phyloP scores from a whole-genome alignment of 2,329 filamentous ascomycete species.

The Colletotrichum spaethianum region DNA sequence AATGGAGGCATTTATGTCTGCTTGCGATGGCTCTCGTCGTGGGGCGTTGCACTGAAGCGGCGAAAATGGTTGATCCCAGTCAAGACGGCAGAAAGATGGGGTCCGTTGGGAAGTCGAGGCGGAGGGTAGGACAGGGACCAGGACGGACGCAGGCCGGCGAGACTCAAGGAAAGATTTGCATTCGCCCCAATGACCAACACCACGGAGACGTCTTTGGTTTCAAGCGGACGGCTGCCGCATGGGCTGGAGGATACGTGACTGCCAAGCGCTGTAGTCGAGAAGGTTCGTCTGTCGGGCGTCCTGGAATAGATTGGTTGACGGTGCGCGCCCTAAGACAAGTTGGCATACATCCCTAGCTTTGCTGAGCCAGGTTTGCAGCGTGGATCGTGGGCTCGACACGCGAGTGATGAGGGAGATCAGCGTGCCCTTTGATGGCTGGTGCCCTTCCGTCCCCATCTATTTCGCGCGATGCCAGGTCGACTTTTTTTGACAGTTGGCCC shows the following conservation, averaged over 20 bases:
- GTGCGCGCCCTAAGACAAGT: slow-evolving; percentile 24
- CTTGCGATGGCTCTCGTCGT: slow-evolving; percentile 39
- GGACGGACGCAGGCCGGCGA: slow-evolving; percentile 38
- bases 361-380: slow-evolving; percentile 12
- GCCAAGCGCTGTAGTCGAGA: slow-evolving; percentile 39
- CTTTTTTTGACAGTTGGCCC: slow-evolving; percentile 39
- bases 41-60: slow-evolving; percentile 32
- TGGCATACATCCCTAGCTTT: slow-evolving; percentile 32
- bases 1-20: slow-evolving; percentile 45
- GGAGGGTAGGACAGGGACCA: slow-evolving; percentile 41
- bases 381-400: slow-evolving; percentile 22
- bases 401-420: slow-evolving; percentile 35
- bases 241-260: slow-evolving; percentile 41
- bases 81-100: slow-evolving; percentile 33
- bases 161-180: slow-evolving; percentile 41
- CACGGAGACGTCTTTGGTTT: slow-evolving; percentile 41
- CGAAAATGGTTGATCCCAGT: slow-evolving; percentile 41
- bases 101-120: slow-evolving; percentile 40
- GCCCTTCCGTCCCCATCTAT: slow-evolving; percentile 33
- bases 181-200: slow-evolving; percentile 41
- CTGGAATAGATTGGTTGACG: slow-evolving; percentile 36
- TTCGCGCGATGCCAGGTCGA: slow-evolving; percentile 36
- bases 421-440: slow-evolving; percentile 37
- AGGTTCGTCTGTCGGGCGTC: slow-evolving; percentile 38
- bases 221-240: slow-evolving; percentile 41